A percentile compares a stretch with the other conserved stretches of the same genome.
Conservation (phyloP, 164 flowering plant species). For the Protea cynaroides region DNA sequence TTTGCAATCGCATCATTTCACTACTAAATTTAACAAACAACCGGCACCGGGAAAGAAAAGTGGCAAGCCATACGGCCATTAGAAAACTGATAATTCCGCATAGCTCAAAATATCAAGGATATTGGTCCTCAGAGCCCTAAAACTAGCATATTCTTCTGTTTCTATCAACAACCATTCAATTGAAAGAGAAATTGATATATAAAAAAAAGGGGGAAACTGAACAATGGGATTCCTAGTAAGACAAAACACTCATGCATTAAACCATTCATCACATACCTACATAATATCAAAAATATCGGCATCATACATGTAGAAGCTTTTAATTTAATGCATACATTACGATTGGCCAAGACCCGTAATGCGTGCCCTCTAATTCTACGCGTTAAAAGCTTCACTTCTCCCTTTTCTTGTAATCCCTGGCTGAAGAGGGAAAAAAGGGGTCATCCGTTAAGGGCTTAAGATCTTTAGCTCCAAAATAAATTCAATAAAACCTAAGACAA, state of each 20-base stretch:
- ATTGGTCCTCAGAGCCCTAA: not conserved
- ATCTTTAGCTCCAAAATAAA: too few relatives aligned
- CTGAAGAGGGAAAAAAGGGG: constrained; percentile 17
- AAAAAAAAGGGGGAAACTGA: not conserved
- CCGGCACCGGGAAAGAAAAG: too few relatives aligned
- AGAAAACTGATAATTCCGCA: too few relatives aligned
- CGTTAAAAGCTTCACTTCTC: constrained; percentile 11
- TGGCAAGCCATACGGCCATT: too few relatives aligned
- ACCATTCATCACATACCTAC: constrained; percentile 25
- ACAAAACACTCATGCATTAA: not conserved
- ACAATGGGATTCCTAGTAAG: not conserved
- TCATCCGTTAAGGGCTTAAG: too few relatives aligned
- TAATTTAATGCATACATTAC: constrained; percentile 49
- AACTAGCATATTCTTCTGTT: not conserved
- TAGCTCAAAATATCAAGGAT: too few relatives aligned
- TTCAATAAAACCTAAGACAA: too few relatives aligned
- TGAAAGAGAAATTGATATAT: not conserved
- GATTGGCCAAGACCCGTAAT: constrained; percentile 44
- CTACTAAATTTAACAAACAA: too few relatives aligned
- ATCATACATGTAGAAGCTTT: constrained; percentile 31
- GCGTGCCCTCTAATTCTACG: constrained; percentile 33
- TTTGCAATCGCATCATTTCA: too few relatives aligned
- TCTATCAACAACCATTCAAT: not conserved
- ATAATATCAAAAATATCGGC: constrained; percentile 25
- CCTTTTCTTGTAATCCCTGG: constrained; percentile 15